phyloP scores from a whole-genome alignment of 1,284 basidiomycete genomes.

The Pyrrhoderma noxium region DNA sequence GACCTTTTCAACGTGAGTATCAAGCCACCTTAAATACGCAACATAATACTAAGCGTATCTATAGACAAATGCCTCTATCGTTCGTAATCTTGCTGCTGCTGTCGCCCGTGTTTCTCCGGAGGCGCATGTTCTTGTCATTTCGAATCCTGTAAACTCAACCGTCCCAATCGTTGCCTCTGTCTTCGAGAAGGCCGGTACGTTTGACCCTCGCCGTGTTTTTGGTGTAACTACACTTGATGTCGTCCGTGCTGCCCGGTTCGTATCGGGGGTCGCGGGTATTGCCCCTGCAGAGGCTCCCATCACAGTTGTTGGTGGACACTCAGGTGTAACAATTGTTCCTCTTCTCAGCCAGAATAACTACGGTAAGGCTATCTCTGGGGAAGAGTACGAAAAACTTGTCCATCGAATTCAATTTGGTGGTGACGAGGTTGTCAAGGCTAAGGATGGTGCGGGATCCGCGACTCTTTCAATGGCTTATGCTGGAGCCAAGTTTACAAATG shows the following conservation, averaged over 20 bases:
- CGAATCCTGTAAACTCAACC: slow-evolving; percentile 93
- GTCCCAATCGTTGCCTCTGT: slow-evolving; percentile 95
- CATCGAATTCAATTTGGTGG: slow-evolving; percentile 89
- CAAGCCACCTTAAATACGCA: neutral
- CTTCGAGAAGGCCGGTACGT: slow-evolving; percentile 90
- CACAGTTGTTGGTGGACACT: slow-evolving; percentile 95
- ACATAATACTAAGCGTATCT: neutral
- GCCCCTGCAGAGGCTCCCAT: slow-evolving; percentile 64
- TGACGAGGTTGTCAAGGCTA: slow-evolving; percentile 87
- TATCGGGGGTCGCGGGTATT: slow-evolving; percentile 66
- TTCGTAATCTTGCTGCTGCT: slow-evolving; percentile 89
- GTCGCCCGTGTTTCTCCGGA: slow-evolving; percentile 84
- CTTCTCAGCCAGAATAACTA: slow-evolving; percentile 76
- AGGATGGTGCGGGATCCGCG: slow-evolving; percentile 85
- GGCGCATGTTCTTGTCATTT: slow-evolving; percentile 93
- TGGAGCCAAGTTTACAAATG: slow-evolving; percentile 82
- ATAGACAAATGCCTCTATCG: slow-evolving; percentile 91
- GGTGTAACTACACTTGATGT: slow-evolving; percentile 98
- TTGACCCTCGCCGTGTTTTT: slow-evolving; percentile 74
- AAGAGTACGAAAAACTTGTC: slow-evolving; percentile 63
- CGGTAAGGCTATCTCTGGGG: slow-evolving; percentile 63
- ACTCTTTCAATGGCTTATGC: slow-evolving; percentile 95
- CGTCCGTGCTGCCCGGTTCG: slow-evolving; percentile 91
- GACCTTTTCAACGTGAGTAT: slow-evolving; percentile 93
- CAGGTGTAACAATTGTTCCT: slow-evolving; percentile 93